Base-by-base conservation (phyloP, 2,329 filamentous ascomycete genomes). In the Cytospora mali region DNA sequence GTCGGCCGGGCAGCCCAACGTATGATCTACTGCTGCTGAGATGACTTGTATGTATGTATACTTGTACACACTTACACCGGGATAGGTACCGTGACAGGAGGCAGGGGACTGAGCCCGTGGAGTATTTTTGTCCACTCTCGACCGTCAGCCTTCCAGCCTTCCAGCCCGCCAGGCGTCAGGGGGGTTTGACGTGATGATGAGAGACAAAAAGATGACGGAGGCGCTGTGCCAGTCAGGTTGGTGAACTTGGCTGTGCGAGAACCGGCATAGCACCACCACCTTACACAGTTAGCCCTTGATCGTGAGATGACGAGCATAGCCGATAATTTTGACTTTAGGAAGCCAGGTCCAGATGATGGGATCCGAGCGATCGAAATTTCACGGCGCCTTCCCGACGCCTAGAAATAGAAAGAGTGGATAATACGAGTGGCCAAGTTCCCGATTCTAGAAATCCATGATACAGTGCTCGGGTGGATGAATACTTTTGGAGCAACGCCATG, bases 271-370 rank as follows among this genome's bases (percentile, higher is more conserved):
- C 58, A 64, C 58, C 58, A 64, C 58, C 62, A 58, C 59, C 55
- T 53, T 23, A 46, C 42, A 46, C 42, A 46, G 42, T 10, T 53
- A 55, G 53, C 29, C 60, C 62, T 49, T 62, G 59, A 52, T 53
- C 46, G 33, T 55, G 51, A 64, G 42, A 62, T 62, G 62, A 64
- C 55, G 57, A 58, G 62, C 62, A 64, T 64, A 62, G 57, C 49
- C 62, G 52, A 53, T 50, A 61, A 55, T 13, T 56, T 59, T 59
- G 58, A 64, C 46, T n/a, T 50, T 46, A 58, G 59, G 31, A 62
- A 59, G n/a, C 39, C 46, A 58, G 59, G 42, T 58, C 46, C 39
- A 52, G 51, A 53, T 49, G 39, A 54, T 55, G 29, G 42, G 39
- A 31, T 31, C 53, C 33, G 51, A 58, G 27, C 27, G 59, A 62